Percentiles rank a stretch among this genome's conserved stretches.
These are phyloP conservation scores for Hemisphaericaspora nanyangensis DNA, from an alignment of 805 yeast species.

Conservation along the genomic window DNA sequence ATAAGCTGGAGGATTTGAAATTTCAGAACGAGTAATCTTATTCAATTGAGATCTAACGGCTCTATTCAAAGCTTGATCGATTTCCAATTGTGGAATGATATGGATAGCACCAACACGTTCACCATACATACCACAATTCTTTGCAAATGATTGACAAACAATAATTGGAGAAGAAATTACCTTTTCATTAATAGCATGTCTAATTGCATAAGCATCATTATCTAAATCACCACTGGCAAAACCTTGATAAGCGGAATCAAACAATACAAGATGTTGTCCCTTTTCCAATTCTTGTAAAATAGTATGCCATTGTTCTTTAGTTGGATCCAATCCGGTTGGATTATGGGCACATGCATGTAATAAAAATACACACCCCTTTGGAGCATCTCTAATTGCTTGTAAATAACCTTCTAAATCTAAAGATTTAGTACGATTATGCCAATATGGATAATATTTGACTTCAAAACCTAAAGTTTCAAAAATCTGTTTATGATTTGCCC, in stretches of 20 bases:
- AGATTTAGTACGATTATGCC: constrained; percentile 68
- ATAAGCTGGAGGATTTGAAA: constrained; percentile 92
- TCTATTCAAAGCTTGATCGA: constrained; percentile 35
- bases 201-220: constrained; percentile 79
- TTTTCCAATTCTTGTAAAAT: constrained; percentile 60
- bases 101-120: constrained; percentile 96
- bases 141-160: constrained; percentile 93
- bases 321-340: constrained; percentile 96
- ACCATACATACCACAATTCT: constrained; percentile 95
- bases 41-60: constrained; percentile 76
- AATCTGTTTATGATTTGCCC: constrained; percentile 93
- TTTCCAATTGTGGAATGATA: constrained; percentile 42
- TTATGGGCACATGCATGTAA: constrained; percentile 97
- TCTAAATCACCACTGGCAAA: constrained; percentile 87
- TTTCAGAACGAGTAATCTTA: constrained; percentile 73
- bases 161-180: constrained; percentile 33
- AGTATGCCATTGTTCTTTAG: constrained; percentile 71
- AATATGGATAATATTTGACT: constrained; percentile 77
- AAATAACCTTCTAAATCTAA: constrained; percentile 71
- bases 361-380: constrained; percentile 71
- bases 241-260: constrained; percentile 97
- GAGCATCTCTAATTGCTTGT: constrained; percentile 58
- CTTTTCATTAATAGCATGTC: constrained; percentile 49
- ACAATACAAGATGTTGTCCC: constrained; percentile 70
- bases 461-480: constrained; percentile 67